A percentile compares a stretch with the other conserved stretches of the same genome.
Evolutionary conservation across 1,284 basidiomycete genomes (phyloP).

Genomic region (Sporisorium sorghi): DNA sequence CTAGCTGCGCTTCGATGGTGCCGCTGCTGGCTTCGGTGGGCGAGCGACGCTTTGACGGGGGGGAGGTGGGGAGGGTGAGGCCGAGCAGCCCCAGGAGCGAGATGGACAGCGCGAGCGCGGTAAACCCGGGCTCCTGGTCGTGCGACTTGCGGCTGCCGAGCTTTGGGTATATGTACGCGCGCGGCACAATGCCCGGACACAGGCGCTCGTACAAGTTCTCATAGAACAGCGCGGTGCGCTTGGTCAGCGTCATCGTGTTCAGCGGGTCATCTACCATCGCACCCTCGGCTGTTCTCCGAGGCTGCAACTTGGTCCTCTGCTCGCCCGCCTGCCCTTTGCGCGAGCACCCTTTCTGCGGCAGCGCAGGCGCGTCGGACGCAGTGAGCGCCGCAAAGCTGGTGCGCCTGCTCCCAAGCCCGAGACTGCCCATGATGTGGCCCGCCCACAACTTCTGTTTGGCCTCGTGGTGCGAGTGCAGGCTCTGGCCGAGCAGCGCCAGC

Average conservation of each 20-base stretch:
- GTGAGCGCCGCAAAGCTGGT: conserved; percentile 18
- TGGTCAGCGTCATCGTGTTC: conserved; percentile 56
- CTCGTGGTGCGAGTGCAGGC: conserved; percentile 23
- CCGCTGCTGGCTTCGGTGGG: background rate
- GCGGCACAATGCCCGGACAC: conserved; percentile 51
- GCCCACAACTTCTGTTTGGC: conserved; percentile 45
- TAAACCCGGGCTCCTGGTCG: conserved; percentile 47
- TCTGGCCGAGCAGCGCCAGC: conserved; percentile 26
- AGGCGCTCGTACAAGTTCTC: conserved; percentile 58
- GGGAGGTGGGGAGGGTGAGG: conserved; percentile 15
- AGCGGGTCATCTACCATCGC: conserved; percentile 21
- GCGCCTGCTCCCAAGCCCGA: conserved; percentile 29
- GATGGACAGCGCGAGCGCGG: conserved; percentile 52
- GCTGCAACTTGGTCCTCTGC: background rate
- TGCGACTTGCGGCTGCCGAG: conserved; percentile 51
- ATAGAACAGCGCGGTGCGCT: conserved; percentile 58
- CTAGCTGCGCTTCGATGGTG: conserved; percentile 7
- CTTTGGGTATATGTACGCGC: conserved; percentile 49
- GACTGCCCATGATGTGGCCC: conserved; percentile 27
- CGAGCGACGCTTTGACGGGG: background rate
- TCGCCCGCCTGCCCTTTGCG: background rate
- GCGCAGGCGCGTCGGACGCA: background rate
- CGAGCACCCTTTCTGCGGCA: background rate
- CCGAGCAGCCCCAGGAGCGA: conserved; percentile 47
- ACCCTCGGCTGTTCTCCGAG: background rate